These are phyloP conservation scores for Cryptococcus maquisensis DNA, from an alignment of 1,284 basidiomycete species.

Conservation along the genomic window DNA sequence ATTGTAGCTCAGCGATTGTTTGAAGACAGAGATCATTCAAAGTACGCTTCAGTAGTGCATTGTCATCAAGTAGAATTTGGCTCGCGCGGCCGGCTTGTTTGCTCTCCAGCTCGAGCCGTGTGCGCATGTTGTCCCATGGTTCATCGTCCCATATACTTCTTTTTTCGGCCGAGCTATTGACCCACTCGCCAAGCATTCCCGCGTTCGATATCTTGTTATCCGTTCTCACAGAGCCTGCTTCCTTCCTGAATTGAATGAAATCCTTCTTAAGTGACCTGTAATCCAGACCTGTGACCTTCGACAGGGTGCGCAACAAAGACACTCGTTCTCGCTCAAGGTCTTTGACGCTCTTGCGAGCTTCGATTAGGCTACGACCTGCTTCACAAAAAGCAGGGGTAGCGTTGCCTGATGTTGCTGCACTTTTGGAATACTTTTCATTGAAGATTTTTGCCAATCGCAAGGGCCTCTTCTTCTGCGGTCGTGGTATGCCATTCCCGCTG, in stretches of 20 bases:
- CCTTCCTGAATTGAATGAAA: not conserved
- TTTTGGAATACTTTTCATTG: not conserved
- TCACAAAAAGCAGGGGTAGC: not conserved
- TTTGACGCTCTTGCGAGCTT: not conserved
- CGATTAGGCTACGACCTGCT: not conserved
- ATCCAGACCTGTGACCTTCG: not conserved
- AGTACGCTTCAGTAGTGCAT: no score
- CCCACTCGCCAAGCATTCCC: not conserved
- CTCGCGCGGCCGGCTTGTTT: not conserved
- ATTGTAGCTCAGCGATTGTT: no score
- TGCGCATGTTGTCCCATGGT: not conserved
- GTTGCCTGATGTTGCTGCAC: not conserved
- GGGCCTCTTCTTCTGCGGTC: not conserved
- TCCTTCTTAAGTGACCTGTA: not conserved
- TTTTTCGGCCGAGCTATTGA: not conserved
- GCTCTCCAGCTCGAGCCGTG: not conserved
- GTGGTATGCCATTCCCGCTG: no score
- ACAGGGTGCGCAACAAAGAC: not conserved
- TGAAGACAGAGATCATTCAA: no score
- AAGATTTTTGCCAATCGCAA: not conserved
- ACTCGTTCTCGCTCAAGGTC: not conserved
- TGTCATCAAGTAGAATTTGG: no score
- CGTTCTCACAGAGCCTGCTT: not conserved
- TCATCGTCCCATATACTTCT: not conserved
- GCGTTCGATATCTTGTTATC: not conserved